Evolutionary conservation across 768 basidiomycete genomes (phyloP).

Genomic region (Tulasnella sp.): DNA sequence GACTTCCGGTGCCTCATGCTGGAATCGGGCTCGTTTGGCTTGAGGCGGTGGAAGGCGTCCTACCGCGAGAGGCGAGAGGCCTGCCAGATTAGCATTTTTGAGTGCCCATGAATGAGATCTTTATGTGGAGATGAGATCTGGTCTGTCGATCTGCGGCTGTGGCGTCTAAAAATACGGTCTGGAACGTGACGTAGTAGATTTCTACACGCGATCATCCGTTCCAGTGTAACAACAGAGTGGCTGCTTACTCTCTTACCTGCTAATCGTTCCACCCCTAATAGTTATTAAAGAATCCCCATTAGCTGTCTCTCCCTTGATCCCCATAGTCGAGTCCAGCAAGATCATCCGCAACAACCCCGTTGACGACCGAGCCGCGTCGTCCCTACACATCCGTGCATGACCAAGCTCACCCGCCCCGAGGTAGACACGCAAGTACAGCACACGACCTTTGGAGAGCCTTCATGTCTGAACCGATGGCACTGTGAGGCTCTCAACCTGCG

Average conservation of each 20-base stretch:
- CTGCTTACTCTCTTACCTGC: conserved; percentile 61
- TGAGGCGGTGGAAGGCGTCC: conserved; percentile 55
- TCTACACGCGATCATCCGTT: neutral
- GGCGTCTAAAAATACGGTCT: neutral
- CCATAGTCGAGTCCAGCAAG: no score
- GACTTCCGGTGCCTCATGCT: conserved; percentile 37
- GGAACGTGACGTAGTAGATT: neutral
- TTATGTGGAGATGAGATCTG: conserved; percentile 65
- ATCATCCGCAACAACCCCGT: conserved; percentile 22
- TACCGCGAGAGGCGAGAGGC: conserved; percentile 45
- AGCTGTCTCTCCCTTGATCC: conserved; percentile 69
- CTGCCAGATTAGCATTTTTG: conserved; percentile 62
- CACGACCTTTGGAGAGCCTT: conserved; percentile 58
- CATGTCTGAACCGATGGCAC: conserved; percentile 76
- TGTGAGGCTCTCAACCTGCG: conserved; percentile 62
- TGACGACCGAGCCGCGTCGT: no score
- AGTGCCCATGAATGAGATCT: conserved; percentile 75
- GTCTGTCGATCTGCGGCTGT: neutral
- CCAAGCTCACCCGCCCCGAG: conserved; percentile 35
- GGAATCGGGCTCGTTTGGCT: conserved; percentile 47
- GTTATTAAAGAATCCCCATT: conserved; percentile 69
- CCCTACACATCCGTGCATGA: no score
- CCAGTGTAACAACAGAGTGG: conserved; percentile 61
- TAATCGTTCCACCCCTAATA: conserved; percentile 58
- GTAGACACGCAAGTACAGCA: conserved; percentile 73